Evolutionary conservation across 805 yeast species (phyloP).

Genomic region (Danielia oregonensis): DNA sequence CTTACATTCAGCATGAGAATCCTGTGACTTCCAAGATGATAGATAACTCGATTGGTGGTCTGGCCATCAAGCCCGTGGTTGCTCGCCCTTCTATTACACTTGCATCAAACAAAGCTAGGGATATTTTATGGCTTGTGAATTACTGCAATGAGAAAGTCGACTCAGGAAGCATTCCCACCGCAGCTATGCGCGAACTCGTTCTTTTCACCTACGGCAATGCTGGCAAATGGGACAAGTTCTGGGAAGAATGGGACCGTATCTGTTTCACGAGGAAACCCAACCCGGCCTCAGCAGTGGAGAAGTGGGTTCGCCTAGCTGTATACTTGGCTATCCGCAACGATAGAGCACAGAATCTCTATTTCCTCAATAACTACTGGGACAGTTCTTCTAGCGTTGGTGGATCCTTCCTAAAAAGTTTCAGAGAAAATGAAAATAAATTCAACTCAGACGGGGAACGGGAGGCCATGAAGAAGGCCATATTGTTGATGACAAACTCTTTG

Average conservation of each 20-base stretch:
- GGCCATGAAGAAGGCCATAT: conserved; percentile 22
- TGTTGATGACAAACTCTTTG: conserved; percentile 15
- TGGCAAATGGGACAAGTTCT: conserved; percentile 34
- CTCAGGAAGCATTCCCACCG: conserved; percentile 8
- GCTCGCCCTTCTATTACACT: conserved; percentile 7
- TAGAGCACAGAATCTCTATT: conserved; percentile 21
- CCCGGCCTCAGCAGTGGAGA: conserved; percentile 7
- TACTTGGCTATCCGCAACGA: conserved; percentile 29
- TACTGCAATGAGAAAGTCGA: conserved; percentile 15
- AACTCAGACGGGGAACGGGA: conserved; percentile 18
- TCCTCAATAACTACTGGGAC: conserved; percentile 31
- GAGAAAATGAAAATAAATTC: conserved; percentile 14
- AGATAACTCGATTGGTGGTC: conserved; percentile 18
- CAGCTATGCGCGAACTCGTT: conserved; percentile 29
- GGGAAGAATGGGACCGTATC: conserved; percentile 35
- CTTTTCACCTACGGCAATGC: conserved; percentile 37
- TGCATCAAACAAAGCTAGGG: conserved; percentile 29
- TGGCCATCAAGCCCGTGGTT: conserved; percentile 6
- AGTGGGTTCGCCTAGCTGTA: conserved; percentile 33
- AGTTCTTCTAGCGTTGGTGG: conserved; percentile 18
- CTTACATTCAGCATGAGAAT: conserved; percentile 15
- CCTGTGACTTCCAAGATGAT: conserved; percentile 22
- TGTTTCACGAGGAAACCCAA: conserved; percentile 4
- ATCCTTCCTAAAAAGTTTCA: conserved; percentile 22
- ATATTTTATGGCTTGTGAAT: conserved; percentile 24